These are phyloP conservation scores for Pyrenochaeta sp. DNA, from an alignment of 2,329 filamentous ascomycete species.

Conservation along the genomic window DNA sequence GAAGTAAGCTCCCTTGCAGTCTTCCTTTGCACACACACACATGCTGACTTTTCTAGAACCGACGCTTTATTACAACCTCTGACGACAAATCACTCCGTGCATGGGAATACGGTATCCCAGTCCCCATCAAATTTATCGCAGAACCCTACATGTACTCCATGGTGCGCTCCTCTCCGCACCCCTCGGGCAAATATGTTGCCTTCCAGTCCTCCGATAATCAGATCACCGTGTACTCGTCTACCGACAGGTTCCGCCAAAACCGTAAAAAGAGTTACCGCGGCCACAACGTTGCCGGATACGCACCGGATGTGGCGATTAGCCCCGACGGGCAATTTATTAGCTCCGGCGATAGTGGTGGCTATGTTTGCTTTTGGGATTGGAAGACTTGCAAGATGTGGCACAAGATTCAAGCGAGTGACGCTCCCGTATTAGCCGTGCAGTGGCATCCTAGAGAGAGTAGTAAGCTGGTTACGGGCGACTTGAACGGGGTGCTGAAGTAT, in stretches of 20 bases:
- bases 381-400: conserved; percentile 99
- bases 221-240: conserved; percentile 92
- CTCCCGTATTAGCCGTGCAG: conserved; percentile 83
- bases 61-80: conserved; percentile 96
- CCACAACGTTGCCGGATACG: conserved; percentile 94
- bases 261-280: conserved; percentile 96
- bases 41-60: conserved; percentile 58
- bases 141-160: conserved; percentile 98
- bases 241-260: conserved; percentile 96
- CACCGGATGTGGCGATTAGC: conserved; percentile 86
- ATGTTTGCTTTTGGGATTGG: conserved; percentile 98
- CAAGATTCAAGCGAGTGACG: conserved; percentile 86
- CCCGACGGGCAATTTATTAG: conserved; percentile 92
- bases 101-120: conserved; percentile 98
- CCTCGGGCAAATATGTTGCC: conserved; percentile 90
- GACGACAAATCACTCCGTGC: conserved; percentile 96
- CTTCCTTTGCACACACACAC: background rate
- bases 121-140: conserved; percentile 97
- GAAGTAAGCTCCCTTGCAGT: conserved; percentile 53
- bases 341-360: conserved; percentile 87
- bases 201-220: conserved; percentile 96
- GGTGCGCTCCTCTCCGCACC: conserved; percentile 84
- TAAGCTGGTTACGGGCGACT: conserved; percentile 88
- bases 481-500: conserved; percentile 88
- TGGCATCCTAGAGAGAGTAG: conserved; percentile 99